phyloP scores from a whole-genome alignment of 2,329 filamentous ascomycete species.

The Venturia pyrina region DNA sequence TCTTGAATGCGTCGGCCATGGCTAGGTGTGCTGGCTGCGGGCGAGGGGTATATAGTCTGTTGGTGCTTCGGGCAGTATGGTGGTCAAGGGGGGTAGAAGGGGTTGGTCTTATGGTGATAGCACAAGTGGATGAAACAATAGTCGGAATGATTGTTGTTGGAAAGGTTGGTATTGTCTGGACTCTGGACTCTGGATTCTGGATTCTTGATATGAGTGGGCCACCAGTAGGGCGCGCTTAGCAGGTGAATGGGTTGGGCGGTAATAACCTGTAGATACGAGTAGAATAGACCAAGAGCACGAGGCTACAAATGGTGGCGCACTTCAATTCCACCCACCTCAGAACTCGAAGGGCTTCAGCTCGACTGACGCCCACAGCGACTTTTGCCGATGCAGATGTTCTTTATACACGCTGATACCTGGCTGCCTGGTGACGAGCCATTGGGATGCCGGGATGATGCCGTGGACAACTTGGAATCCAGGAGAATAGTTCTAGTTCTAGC shows the following conservation, averaged over 20 bases:
- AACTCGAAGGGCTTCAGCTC: background rate
- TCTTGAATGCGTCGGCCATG: slow-evolving; percentile 54
- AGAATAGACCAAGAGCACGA: background rate
- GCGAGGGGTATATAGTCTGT: background rate
- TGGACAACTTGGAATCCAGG: background rate
- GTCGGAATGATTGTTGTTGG: background rate
- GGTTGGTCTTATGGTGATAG: background rate
- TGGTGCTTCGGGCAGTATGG: background rate
- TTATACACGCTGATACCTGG: background rate
- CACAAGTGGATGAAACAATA: background rate
- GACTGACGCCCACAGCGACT: too few species aligned
- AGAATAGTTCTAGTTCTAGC: too few species aligned
- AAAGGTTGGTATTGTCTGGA: background rate
- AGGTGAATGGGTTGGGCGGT: background rate
- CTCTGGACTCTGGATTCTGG: background rate
- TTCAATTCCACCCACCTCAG: background rate
- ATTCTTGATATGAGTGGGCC: background rate
- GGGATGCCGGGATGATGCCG: background rate
- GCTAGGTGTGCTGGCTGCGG: background rate
- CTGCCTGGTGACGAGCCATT: background rate
- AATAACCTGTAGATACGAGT: background rate
- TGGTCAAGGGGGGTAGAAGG: background rate
- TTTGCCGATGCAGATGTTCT: background rate
- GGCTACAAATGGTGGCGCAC: background rate
- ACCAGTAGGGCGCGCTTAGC: background rate